Evolutionary conservation across 2,329 filamentous ascomycete genomes (phyloP).

Genomic region (Clonostachys rosea): DNA sequence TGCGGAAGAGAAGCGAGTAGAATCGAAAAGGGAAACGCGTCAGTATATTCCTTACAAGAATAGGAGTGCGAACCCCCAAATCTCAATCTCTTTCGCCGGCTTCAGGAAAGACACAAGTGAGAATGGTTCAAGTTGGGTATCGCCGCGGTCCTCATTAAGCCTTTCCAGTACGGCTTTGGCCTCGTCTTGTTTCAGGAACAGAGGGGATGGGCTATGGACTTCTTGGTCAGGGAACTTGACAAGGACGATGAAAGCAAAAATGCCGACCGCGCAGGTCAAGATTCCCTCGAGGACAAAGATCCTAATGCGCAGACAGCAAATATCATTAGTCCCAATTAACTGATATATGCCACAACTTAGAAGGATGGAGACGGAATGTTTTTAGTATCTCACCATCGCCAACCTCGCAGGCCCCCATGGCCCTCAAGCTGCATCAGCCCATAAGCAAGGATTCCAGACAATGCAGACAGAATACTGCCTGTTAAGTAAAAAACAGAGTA

Average conservation of each 20-base stretch:
- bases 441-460: slow-evolving; percentile 12
- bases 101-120: slow-evolving; percentile 3
- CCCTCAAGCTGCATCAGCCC: slow-evolving; percentile 13
- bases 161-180: slow-evolving; percentile 5
- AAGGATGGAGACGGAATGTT: no score
- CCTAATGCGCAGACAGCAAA: no score
- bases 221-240: slow-evolving; percentile 11
- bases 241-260: slow-evolving; percentile 19
- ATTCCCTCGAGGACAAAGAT: slow-evolving; percentile 15
- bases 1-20: no score
- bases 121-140: slow-evolving; percentile 5
- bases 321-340: no score
- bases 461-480: slow-evolving; percentile 10
- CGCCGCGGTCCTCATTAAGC: slow-evolving; percentile 7
- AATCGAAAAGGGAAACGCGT: no score
- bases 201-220: neutral
- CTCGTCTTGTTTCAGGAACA: slow-evolving; percentile 4
- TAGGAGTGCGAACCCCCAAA: slow-evolving; percentile 8
- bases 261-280: slow-evolving; percentile 21
- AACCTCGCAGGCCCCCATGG: slow-evolving; percentile 6
- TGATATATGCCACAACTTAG: no score
- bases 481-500: slow-evolving; percentile 20
- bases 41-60: slow-evolving; percentile 1
- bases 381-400: slow-evolving; percentile 7
- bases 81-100: slow-evolving; percentile 5